Base-by-base conservation (phyloP, 306 rosid genomes). In the Rosa chinensis region DNA sequence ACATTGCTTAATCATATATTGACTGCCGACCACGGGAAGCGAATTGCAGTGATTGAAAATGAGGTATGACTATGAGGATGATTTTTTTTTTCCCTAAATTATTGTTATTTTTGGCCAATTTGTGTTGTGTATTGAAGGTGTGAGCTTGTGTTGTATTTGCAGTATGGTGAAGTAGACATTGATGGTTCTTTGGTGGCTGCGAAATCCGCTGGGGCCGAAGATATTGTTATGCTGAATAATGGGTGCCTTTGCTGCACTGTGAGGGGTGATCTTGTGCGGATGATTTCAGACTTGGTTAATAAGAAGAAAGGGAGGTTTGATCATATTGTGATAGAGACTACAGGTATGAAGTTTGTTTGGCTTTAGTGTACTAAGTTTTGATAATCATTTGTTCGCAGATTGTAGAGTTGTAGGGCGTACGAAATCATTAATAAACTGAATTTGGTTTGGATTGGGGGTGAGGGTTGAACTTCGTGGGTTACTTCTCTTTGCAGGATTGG, bases 241-340 rank as follows among this genome's bases (percentile, higher is more conserved):
- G 97, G 99, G 16, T 93, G 97, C 70, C 99, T 93, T 79, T 95
- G 99, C 89, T 95, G 99, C 88, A 95, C 99, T 39, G 98, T 95
- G 70, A 87, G 99, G 84, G 99, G 97, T 74, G 99, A 94, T 78
- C 97, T 94, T 42, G 99, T 92, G 52, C 78, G 98, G 83, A 95
- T 95, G 99, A 93, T 95, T 75, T 11, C 89, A 0, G 98, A 95
- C 40, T 78, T 95, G 77, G 99, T 91, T 25, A 80, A 85, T 50
- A 85, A 76, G 77, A 95, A 91, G 92, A 94, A 91, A 85, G 99
- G 95, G 62, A 92, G 70, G 79, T 94, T 94, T 64, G 97, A 94
- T 62, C 99, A 94, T 76, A 92, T 94, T 78, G 95, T 94, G 47
- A 94, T 94, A 10, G 99, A 94, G 86, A 94, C 99, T 82, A 92